phyloP scores from a whole-genome alignment of 148 eudicot genomes.

The Silene conica region DNA sequence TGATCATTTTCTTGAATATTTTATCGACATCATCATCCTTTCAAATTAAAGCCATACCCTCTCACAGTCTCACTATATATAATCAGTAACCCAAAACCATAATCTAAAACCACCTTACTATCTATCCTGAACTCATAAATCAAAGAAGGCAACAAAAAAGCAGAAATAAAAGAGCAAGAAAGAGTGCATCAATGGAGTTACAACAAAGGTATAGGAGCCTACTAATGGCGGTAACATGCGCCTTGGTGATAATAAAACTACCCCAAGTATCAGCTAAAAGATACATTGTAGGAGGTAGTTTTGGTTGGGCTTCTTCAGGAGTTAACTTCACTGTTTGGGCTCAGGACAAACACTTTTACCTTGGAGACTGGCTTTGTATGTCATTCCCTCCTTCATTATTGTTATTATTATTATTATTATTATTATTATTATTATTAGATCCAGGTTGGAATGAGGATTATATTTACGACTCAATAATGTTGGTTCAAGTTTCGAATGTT shows the following conservation, averaged over 20 bases:
- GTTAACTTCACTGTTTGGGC: constrained; percentile 78
- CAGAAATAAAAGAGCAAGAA: not conserved
- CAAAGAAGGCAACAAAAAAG: not conserved
- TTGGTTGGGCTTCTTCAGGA: constrained; percentile 50
- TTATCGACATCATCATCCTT: not conserved
- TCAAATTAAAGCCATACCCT: not conserved
- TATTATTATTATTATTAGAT: not conserved
- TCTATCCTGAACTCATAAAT: not conserved
- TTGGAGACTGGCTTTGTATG: constrained; percentile 85
- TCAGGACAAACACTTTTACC: constrained; percentile 45
- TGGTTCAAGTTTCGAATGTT: too few relatives aligned
- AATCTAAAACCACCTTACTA: not conserved
- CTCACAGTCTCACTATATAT: not conserved
- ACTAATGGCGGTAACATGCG: constrained; percentile 24
- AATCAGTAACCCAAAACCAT: not conserved
- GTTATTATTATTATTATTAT: not conserved
- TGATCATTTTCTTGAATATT: not conserved
- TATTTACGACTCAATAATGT: too few relatives aligned
- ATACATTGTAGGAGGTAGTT: constrained; percentile 46
- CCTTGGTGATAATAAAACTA: constrained; percentile 30
- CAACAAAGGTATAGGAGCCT: not conserved
- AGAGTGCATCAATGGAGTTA: not conserved
- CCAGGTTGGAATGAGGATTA: too few relatives aligned
- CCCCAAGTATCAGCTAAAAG: constrained; percentile 47
- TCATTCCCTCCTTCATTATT: not conserved